Evolutionary conservation across 31 red algal species (phyloP).

Genomic region (Porphyra umbilicalis): DNA sequence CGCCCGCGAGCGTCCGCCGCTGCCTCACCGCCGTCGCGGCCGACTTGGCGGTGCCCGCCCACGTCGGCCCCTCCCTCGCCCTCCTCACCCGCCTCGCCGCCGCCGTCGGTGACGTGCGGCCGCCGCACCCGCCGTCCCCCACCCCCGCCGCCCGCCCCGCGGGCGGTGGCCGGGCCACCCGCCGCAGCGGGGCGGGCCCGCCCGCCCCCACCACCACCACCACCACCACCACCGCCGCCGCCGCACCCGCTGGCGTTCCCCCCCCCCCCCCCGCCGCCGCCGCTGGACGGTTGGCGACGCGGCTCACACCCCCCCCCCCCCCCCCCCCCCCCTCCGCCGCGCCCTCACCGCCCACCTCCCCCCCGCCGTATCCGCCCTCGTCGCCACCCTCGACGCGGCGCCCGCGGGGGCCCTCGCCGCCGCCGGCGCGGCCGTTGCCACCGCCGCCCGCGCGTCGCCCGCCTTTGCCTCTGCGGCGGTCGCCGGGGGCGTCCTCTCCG

Average conservation of each 20-base stretch:
- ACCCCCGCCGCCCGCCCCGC: too few relatives aligned
- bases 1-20: not conserved
- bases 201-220: not conserved
- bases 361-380: too few relatives aligned
- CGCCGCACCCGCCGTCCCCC: too few relatives aligned
- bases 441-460: too few relatives aligned
- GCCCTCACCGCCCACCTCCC: not conserved
- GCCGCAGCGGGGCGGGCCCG: too few relatives aligned
- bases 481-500: not conserved
- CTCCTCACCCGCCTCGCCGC: not conserved
- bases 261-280: too few relatives aligned
- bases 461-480: not conserved
- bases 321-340: not conserved
- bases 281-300: too few relatives aligned
- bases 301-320: too few relatives aligned
- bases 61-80: not conserved
- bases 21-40: not conserved
- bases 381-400: not conserved
- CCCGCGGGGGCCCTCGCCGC: not conserved
- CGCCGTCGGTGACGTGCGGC: not conserved
- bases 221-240: too few relatives aligned
- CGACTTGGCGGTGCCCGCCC: not conserved
- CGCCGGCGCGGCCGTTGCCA: not conserved
- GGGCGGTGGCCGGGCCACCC: too few relatives aligned
- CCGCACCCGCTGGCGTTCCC: too few relatives aligned